These are phyloP conservation scores for Naganishia onofrii DNA, from an alignment of 768 basidiomycete genomes.

Conservation along the genomic window DNA sequence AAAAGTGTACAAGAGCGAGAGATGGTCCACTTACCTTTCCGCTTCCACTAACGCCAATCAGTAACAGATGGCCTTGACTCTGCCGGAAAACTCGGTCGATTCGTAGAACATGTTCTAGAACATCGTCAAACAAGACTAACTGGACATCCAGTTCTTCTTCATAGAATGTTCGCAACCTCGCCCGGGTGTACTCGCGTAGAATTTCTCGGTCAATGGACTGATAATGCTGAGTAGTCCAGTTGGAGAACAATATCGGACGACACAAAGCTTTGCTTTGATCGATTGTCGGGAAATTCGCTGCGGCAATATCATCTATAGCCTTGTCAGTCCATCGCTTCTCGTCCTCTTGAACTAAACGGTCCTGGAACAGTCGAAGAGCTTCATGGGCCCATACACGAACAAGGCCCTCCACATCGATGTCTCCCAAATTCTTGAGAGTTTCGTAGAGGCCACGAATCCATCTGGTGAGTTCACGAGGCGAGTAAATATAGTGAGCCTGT, in stretches of 20 bases:
- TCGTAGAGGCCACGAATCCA: constrained; percentile 98
- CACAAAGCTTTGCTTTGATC: constrained; percentile 77
- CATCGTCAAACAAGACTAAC: constrained; percentile 96
- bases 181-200: constrained; percentile 93
- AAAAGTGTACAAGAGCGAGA: constrained; percentile 14
- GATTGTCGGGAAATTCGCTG: constrained; percentile 90
- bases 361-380: constrained; percentile 93
- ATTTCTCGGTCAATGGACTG: constrained; percentile 89
- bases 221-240: constrained; percentile 98
- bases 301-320: constrained; percentile 75
- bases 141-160: constrained; percentile 98
- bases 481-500: constrained; percentile 99
- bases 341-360: constrained; percentile 87
- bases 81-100: constrained; percentile 99
- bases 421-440: constrained; percentile 88
- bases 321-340: constrained; percentile 95
- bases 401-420: constrained; percentile 88
- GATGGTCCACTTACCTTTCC: constrained; percentile 70
- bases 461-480: constrained; percentile 94
- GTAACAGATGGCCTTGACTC: constrained; percentile 88
- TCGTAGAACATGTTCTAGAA: constrained; percentile 92
- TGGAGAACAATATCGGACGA: constrained; percentile 93
- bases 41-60: constrained; percentile 97
- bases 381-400: constrained; percentile 98
- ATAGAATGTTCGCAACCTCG: constrained; percentile 94